These are phyloP conservation scores for Wickerhamiella musiphila DNA, from an alignment of 805 yeast species.

Conservation along the genomic window DNA sequence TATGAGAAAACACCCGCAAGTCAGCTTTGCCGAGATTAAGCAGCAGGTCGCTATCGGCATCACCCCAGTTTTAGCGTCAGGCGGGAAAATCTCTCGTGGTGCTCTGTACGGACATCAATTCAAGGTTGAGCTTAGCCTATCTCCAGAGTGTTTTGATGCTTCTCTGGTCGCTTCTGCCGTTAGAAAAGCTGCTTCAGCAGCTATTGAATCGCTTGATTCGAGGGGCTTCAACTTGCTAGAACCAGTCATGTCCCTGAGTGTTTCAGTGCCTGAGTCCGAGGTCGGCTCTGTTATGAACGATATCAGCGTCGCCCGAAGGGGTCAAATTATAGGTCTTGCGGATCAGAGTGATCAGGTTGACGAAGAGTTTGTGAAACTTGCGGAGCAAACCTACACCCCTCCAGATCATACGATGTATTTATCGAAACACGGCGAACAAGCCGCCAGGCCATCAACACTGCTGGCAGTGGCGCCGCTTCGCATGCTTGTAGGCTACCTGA, in stretches of 20 bases:
- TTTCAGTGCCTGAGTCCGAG: slow-evolving; percentile 44
- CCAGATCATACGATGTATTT: slow-evolving; percentile 22
- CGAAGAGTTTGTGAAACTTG: slow-evolving; percentile 18
- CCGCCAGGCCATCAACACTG: slow-evolving; percentile 24
- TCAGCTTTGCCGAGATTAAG: slow-evolving; percentile 18
- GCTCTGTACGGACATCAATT: slow-evolving; percentile 47
- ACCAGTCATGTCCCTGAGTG: slow-evolving; percentile 68
- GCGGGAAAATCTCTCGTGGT: slow-evolving; percentile 26
- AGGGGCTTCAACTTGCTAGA: slow-evolving; percentile 44
- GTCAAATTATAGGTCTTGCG: slow-evolving; percentile 51
- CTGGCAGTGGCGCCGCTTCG: slow-evolving; percentile 71
- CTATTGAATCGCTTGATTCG: slow-evolving; percentile 18
- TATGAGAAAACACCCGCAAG: slow-evolving; percentile 13
- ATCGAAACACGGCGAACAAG: slow-evolving; percentile 23
- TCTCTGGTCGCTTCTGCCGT: slow-evolving; percentile 29
- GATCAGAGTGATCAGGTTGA: slow-evolving; percentile 30
- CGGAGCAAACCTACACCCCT: slow-evolving; percentile 37
- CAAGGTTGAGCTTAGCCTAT: slow-evolving; percentile 37
- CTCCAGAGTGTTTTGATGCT: slow-evolving; percentile 29
- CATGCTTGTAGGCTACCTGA: slow-evolving; percentile 81
- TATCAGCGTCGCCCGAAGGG: slow-evolving; percentile 60
- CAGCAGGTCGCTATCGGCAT: slow-evolving; percentile 19
- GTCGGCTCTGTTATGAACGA: slow-evolving; percentile 78
- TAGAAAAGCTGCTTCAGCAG: slow-evolving; percentile 28
- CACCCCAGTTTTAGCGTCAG: slow-evolving; percentile 27